Evolutionary conservation across 1,139 yeast species (phyloP), one percentile per base, ranked within the genome.

Genomic region (Nadsonia commutata): DNA sequence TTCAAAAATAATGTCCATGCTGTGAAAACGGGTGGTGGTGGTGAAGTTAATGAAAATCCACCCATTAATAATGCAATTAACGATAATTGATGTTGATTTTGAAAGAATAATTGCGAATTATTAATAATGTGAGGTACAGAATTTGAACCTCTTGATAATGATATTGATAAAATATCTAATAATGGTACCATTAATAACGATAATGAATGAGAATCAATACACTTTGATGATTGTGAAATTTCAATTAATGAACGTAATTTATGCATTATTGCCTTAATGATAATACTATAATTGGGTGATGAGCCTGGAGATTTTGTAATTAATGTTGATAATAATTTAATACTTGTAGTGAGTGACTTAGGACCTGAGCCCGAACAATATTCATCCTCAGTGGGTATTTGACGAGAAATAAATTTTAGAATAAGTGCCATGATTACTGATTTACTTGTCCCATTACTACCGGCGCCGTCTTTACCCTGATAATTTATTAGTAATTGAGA

Each of bases 401-500:
- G 45, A 21, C 53, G 50, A 3, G 57, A 52, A 17, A 78, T 54
- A 44, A 76, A 75, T 42, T 66, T 71, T 41, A 67, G 60, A n/a
- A 78, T 51, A 2, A 74, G 59, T 36, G 66, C 62, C 17, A 77
- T 51, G 0, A 76, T 54, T 33, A 80, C 64, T 4, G 76, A 70
- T 50, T 78, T 77, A 55, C 80, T 80, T 0, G 82, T 77, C 0
- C 83, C 74, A 45, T 72, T 74, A 47, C 63, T 62, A 3, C 5
- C 13, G n/a, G 33, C 9, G 4, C 5, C 16, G 4, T 13, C 5
- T 27, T 4, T 6, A 8, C 9, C 16, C n/a, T 27, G 33, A 13
- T 27, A 16, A 16, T 27, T 27, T 19, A 45, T 48, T 33, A 56
- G 37, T 22, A 40, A 38, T n/a, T 46, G 44, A 7, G 43, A 17